These are phyloP conservation scores for Chrysosporium keratinophilum DNA, from an alignment of 2,329 filamentous ascomycete genomes.

Conservation along the genomic window DNA sequence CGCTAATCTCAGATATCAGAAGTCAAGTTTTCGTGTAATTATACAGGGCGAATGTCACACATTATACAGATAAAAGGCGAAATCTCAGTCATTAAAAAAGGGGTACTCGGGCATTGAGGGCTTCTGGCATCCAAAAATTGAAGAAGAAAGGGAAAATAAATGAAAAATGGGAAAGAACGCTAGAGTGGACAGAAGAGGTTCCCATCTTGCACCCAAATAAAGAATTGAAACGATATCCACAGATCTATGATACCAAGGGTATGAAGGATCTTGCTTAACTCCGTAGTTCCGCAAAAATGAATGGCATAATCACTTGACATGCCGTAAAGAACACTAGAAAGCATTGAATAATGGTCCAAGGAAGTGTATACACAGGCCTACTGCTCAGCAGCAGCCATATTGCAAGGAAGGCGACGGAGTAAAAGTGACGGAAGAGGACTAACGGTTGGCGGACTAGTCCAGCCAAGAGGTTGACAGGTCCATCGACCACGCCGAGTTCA, in stretches of 20 bases:
- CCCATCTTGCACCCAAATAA: too few relatives aligned
- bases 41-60: too few relatives aligned
- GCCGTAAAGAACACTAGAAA: conserved; percentile 68
- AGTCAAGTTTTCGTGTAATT: too few relatives aligned
- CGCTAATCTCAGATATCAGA: background rate
- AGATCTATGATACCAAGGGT: background rate
- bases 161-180: background rate
- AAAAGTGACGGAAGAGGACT: conserved; percentile 85
- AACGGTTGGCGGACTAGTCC: conserved; percentile 69
- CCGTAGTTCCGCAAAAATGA: conserved; percentile 59
- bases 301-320: conserved; percentile 70
- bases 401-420: conserved; percentile 76
- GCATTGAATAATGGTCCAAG: conserved; percentile 55
- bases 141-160: background rate
- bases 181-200: too few relatives aligned
- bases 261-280: conserved; percentile 20
- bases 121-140: background rate
- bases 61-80: background rate
- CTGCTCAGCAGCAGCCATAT: conserved; percentile 59
- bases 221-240: background rate
- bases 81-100: background rate
- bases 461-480: conserved; percentile 69
- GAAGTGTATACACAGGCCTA: conserved; percentile 46
- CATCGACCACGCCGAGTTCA: conserved; percentile 60
- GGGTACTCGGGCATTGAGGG: too few relatives aligned